Conservation (phyloP, 2,329 filamentous ascomycete genomes). For the Penicillium olsonii region DNA sequence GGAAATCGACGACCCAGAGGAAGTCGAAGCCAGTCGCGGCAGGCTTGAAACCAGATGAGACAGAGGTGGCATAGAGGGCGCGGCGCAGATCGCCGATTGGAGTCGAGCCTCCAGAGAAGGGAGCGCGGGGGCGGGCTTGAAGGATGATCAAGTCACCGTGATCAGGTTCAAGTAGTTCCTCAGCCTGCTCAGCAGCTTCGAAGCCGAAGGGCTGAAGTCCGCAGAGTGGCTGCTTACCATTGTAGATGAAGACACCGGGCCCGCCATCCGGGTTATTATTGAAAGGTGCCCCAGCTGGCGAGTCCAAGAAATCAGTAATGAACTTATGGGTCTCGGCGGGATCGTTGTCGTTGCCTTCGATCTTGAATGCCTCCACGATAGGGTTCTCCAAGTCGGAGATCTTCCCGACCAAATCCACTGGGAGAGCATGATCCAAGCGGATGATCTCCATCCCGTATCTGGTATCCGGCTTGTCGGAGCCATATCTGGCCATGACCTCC, state of each 20-base stretch:
- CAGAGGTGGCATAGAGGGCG: conserved; percentile 68
- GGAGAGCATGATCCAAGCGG: conserved; percentile 64
- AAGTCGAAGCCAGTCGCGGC: conserved; percentile 62
- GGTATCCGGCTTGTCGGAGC: conserved; percentile 89
- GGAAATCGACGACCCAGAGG: conserved; percentile 87
- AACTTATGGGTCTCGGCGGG: conserved; percentile 61
- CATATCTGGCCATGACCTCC: conserved; percentile 76
- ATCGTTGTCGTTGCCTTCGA: conserved; percentile 53
- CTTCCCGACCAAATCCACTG: conserved; percentile 68
- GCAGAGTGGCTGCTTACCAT: conserved; percentile 70
- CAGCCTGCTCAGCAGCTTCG: conserved; percentile 63
- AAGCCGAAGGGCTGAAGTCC: conserved; percentile 79
- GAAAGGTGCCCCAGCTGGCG: conserved; percentile 59
- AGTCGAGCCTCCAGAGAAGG: conserved; percentile 72
- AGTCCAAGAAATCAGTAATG: conserved; percentile 70
- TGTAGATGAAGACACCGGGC: conserved; percentile 75
- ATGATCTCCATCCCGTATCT: conserved; percentile 71
- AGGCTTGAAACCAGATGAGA: conserved; percentile 61
- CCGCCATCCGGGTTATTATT: conserved; percentile 72
- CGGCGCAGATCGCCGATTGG: conserved; percentile 71
- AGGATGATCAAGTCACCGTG: conserved; percentile 79
- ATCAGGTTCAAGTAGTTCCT: conserved; percentile 55
- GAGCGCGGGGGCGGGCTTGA: conserved; percentile 70
- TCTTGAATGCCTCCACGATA: conserved; percentile 71
- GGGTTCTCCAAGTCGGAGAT: conserved; percentile 70